phyloP scores from a whole-genome alignment of 169 alveolate species.

The Plasmodium reichenowi region DNA sequence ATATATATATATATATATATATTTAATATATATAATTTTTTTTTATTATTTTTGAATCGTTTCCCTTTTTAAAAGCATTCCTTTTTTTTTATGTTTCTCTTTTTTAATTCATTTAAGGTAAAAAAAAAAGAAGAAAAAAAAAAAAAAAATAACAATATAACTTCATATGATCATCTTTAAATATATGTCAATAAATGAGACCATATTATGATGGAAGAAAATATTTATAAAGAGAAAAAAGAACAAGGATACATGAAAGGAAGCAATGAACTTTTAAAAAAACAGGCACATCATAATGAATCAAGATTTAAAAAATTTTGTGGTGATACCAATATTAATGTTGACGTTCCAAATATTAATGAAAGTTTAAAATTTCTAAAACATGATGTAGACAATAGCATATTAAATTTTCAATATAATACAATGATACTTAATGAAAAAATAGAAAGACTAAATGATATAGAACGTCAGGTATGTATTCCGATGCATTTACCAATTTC shows the following conservation, averaged over 20 bases:
- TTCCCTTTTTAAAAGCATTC: too few relatives aligned
- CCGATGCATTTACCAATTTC: slow-evolving; percentile 50
- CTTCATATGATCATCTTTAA: too few relatives aligned
- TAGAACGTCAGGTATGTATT: slow-evolving; percentile 40
- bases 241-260: slow-evolving; percentile 2
- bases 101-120: slow-evolving; percentile 6
- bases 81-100: neutral
- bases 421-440: slow-evolving; percentile 54
- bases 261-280: slow-evolving; percentile 25
- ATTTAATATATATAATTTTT: too few relatives aligned
- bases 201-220: neutral
- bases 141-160: too few relatives aligned
- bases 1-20: too few relatives aligned
- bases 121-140: too few relatives aligned
- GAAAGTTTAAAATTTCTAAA: slow-evolving; percentile 45
- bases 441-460: slow-evolving; percentile 48
- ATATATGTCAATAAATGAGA: too few relatives aligned
- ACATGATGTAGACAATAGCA: slow-evolving; percentile 48
- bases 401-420: slow-evolving; percentile 28
- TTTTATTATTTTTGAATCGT: too few relatives aligned
- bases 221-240: slow-evolving; percentile 11
- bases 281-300: slow-evolving; percentile 35
- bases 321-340: slow-evolving; percentile 37
- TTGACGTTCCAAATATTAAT: slow-evolving; percentile 46
- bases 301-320: slow-evolving; percentile 41